Conservation (phyloP, 257 asterid species). For the Leonotis leonurus region DNA sequence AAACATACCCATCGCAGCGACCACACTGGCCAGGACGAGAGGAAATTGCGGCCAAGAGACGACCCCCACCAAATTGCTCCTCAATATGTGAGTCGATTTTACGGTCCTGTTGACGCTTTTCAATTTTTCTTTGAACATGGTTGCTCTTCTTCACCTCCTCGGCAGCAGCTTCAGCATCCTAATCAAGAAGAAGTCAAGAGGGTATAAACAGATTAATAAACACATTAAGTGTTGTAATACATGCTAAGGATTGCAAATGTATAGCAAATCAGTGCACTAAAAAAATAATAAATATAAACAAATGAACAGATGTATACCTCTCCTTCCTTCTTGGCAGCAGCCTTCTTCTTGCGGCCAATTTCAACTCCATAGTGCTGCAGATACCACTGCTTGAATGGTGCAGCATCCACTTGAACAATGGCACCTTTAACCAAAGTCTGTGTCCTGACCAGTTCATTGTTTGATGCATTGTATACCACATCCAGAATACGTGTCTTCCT, state of each 20-base stretch:
- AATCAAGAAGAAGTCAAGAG: background rate
- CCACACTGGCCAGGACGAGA: slow-evolving; percentile 67
- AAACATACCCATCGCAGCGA: slow-evolving; percentile 46
- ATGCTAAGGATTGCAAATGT: background rate
- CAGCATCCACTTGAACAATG: slow-evolving; percentile 73
- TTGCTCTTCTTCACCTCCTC: slow-evolving; percentile 55
- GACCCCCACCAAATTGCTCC: slow-evolving; percentile 55
- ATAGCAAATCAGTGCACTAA: background rate
- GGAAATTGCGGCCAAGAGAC: slow-evolving; percentile 49
- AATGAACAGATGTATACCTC: slow-evolving; percentile 23
- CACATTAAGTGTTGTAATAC: too few relatives aligned
- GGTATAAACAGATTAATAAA: too few relatives aligned
- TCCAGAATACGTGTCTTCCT: slow-evolving; percentile 63
- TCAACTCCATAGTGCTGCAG: slow-evolving; percentile 79
- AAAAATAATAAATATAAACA: background rate
- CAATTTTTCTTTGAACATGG: slow-evolving; percentile 41
- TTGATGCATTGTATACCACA: slow-evolving; percentile 69
- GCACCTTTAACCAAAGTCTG: slow-evolving; percentile 71
- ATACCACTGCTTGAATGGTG: slow-evolving; percentile 80
- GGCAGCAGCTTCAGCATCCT: slow-evolving; percentile 41
- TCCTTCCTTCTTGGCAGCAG: slow-evolving; percentile 56
- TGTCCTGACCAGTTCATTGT: slow-evolving; percentile 71
- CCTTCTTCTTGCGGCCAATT: slow-evolving; percentile 73
- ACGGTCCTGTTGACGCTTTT: slow-evolving; percentile 39
- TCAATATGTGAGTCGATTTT: slow-evolving; percentile 48